phyloP scores from a whole-genome alignment of 2,329 filamentous ascomycete species.

The Fusarium decemcellulare region DNA sequence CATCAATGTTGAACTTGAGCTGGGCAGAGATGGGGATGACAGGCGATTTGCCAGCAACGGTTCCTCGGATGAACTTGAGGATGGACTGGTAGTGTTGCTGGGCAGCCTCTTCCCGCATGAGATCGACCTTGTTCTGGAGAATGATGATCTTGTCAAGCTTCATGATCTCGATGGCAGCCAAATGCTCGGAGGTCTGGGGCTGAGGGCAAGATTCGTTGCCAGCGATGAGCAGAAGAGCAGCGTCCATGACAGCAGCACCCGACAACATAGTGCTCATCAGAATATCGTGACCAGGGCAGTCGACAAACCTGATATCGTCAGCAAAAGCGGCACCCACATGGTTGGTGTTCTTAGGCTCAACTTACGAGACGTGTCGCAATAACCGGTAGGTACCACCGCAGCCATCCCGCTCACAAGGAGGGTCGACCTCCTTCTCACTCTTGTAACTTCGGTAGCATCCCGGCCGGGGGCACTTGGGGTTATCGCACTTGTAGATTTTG shows the following conservation, averaged over 20 bases:
- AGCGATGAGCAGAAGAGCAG: slow-evolving; percentile 93
- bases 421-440: slow-evolving; percentile 99
- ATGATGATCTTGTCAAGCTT: slow-evolving; percentile 99
- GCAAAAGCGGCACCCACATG: slow-evolving; percentile 13
- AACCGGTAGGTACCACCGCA: slow-evolving; percentile 90
- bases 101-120: slow-evolving; percentile 97
- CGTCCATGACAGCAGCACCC: slow-evolving; percentile 99
- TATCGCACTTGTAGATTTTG: slow-evolving; percentile 99
- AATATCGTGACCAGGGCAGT: slow-evolving; percentile 99
- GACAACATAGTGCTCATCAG: slow-evolving; percentile 99
- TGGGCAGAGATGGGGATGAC: slow-evolving; percentile 98
- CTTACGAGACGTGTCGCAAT: slow-evolving; percentile 92
- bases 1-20: slow-evolving; percentile 99
- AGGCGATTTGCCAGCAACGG: slow-evolving; percentile 93
- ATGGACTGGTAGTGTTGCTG: slow-evolving; percentile 97
- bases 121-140: slow-evolving; percentile 98
- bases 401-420: slow-evolving; percentile 93
- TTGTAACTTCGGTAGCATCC: slow-evolving; percentile 98
- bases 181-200: slow-evolving; percentile 97
- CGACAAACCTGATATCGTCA: slow-evolving; percentile 80
- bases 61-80: slow-evolving; percentile 97
- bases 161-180: slow-evolving; percentile 99
- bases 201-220: slow-evolving; percentile 99
- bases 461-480: slow-evolving; percentile 88
- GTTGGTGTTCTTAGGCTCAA: slow-evolving; percentile 45